Percentiles rank a stretch among this genome's conserved stretches.
phyloP scores from a whole-genome alignment of 192 early-diverging fungal species.

The Anaeromyces robustus region DNA sequence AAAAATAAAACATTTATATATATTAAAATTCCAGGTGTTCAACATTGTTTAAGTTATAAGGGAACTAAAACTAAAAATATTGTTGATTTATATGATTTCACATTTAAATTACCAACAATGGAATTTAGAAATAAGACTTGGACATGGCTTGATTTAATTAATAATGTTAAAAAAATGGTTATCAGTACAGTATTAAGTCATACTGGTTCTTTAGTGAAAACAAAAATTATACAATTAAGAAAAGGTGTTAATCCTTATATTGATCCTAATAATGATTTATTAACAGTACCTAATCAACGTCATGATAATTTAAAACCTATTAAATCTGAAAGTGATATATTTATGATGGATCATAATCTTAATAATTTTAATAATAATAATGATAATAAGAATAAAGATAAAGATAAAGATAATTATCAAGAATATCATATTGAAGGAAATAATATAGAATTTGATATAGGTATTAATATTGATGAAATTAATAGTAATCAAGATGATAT shows the following conservation, averaged over 20 bases:
- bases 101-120: conserved; percentile 53
- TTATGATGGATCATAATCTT: neutral
- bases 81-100: conserved; percentile 57
- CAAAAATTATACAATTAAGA: neutral
- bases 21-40: conserved; percentile 68
- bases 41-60: conserved; percentile 72
- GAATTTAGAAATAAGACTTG: conserved; percentile 72
- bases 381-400: too few relatives aligned
- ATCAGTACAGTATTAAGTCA: neutral
- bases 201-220: neutral
- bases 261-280: neutral
- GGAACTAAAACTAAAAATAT: conserved; percentile 65
- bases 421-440: neutral
- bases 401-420: neutral
- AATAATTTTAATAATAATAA: too few relatives aligned
- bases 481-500: neutral
- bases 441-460: neutral
- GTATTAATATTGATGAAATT: neutral
- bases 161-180: conserved; percentile 38
- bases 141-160: conserved; percentile 58
- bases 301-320: neutral
- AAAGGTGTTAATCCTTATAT: neutral
- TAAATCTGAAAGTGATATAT: neutral
- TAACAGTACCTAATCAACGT: neutral
- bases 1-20: conserved; percentile 80